Evolutionary conservation across 306 rosid species (phyloP).

Genomic region (Cucurbita argyrosperma): DNA sequence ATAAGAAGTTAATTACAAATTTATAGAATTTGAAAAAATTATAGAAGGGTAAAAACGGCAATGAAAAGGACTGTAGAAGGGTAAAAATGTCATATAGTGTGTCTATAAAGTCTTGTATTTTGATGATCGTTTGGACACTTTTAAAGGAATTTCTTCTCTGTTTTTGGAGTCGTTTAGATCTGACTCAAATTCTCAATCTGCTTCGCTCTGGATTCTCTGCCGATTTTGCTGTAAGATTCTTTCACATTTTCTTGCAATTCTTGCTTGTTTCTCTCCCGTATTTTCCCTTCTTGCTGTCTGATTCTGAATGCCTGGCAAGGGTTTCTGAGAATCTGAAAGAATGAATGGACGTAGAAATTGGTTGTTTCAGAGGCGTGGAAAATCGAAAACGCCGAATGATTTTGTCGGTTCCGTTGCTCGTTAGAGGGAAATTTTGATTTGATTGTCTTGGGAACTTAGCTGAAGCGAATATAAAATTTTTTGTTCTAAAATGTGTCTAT

Average conservation of each 20-base stretch:
- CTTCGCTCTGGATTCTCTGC: background rate
- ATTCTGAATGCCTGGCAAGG: background rate
- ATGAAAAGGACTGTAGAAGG: background rate
- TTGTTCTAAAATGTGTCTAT: background rate
- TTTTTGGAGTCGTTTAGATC: background rate
- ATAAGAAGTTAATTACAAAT: no score
- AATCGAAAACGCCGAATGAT: background rate
- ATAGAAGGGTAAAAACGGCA: background rate
- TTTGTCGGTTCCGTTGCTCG: background rate
- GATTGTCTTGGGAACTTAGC: background rate
- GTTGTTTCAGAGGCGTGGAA: background rate
- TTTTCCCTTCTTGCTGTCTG: background rate
- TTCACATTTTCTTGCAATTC: background rate
- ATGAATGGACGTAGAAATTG: background rate
- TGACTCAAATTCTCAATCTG: background rate
- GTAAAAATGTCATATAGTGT: background rate
- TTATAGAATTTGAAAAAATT: background rate
- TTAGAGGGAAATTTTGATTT: background rate
- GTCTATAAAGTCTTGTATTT: background rate
- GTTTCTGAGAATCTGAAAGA: background rate
- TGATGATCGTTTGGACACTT: background rate
- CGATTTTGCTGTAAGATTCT: constrained; percentile 4
- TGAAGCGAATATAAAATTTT: background rate
- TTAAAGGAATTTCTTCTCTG: background rate
- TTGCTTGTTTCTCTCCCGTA: background rate